phyloP scores from a whole-genome alignment of 148 eudicot genomes.

The Mesembryanthemum crystallinum region DNA sequence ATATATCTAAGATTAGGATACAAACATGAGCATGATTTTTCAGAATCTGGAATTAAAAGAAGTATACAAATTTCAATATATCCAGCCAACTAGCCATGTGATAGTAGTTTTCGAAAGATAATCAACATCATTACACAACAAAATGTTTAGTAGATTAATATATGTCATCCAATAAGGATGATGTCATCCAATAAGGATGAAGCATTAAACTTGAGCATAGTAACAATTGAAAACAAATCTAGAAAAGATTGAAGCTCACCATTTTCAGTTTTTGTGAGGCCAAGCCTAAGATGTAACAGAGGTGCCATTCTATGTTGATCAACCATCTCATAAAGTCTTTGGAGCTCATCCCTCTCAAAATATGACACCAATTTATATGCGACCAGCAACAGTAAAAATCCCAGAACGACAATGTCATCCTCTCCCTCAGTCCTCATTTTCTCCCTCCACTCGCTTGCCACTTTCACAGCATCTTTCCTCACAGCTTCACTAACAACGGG shows the following conservation, averaged over 20 bases:
- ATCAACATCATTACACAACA: too few species aligned
- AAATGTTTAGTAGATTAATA: too few species aligned
- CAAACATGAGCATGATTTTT: too few species aligned
- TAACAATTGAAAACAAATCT: neutral
- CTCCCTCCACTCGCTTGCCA: slow-evolving; percentile 13
- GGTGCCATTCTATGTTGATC: slow-evolving; percentile 1
- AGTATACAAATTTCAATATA: too few species aligned
- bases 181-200: too few species aligned
- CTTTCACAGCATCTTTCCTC: slow-evolving; percentile 13
- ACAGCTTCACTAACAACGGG: slow-evolving; percentile 15
- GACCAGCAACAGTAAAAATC: slow-evolving; percentile 19
- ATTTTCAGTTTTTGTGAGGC: neutral
- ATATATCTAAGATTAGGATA: too few species aligned
- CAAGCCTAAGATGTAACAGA: slow-evolving; percentile 13
- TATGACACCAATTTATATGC: slow-evolving; percentile 11
- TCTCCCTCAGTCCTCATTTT: slow-evolving; percentile 7
- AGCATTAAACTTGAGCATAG: neutral
- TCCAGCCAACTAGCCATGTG: too few species aligned
- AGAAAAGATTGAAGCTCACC: slow-evolving; percentile 13
- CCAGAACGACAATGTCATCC: slow-evolving; percentile 5
- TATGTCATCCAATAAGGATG: too few species aligned
- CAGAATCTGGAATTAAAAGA: too few species aligned
- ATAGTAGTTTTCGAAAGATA: too few species aligned
- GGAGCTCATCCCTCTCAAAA: slow-evolving; percentile 5
- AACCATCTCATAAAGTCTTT: slow-evolving; percentile 6